These are phyloP conservation scores for Tuber brumale DNA, from an alignment of 495 filamentous ascomycete species.

Conservation along the genomic window DNA sequence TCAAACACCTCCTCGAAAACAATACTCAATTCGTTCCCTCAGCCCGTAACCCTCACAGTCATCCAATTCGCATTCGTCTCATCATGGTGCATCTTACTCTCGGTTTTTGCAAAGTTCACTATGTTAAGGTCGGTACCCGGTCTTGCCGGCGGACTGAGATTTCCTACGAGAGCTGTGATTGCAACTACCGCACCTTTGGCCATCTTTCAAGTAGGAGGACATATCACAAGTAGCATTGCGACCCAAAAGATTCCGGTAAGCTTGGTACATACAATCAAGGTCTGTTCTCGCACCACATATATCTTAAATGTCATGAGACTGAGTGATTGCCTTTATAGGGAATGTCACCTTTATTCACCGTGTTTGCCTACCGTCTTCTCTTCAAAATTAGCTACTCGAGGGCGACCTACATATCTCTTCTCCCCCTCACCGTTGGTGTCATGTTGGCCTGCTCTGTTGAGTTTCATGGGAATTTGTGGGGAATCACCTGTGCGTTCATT, in stretches of 20 bases:
- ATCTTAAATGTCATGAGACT: neutral
- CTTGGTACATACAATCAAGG: conserved; percentile 93
- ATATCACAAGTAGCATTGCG: conserved; percentile 86
- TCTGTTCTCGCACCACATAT: conserved; percentile 1
- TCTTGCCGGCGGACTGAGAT: conserved; percentile 71
- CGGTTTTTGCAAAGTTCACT: conserved; percentile 60
- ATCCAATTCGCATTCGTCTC: conserved; percentile 94
- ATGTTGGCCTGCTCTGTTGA: conserved; percentile 91
- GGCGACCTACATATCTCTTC: conserved; percentile 84
- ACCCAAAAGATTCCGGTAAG: conserved; percentile 93
- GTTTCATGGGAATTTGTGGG: conserved; percentile 77
- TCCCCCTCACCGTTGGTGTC: conserved; percentile 86
- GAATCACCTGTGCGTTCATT: conserved; percentile 76
- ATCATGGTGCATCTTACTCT: conserved; percentile 74
- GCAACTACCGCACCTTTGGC: conserved; percentile 81
- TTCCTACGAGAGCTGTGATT: conserved; percentile 77
- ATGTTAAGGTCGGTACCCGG: conserved; percentile 57
- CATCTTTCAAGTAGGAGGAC: conserved; percentile 85
- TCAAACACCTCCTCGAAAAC: conserved; percentile 97
- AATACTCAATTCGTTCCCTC: conserved; percentile 86
- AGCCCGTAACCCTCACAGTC: conserved; percentile 86
- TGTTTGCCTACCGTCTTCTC: conserved; percentile 82
- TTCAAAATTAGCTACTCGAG: conserved; percentile 80
- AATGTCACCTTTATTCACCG: conserved; percentile 93
- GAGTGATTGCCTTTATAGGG: conserved; percentile 46